Conservation (phyloP, 352 stramenopile species). For the Phytophthora ramorum region DNA sequence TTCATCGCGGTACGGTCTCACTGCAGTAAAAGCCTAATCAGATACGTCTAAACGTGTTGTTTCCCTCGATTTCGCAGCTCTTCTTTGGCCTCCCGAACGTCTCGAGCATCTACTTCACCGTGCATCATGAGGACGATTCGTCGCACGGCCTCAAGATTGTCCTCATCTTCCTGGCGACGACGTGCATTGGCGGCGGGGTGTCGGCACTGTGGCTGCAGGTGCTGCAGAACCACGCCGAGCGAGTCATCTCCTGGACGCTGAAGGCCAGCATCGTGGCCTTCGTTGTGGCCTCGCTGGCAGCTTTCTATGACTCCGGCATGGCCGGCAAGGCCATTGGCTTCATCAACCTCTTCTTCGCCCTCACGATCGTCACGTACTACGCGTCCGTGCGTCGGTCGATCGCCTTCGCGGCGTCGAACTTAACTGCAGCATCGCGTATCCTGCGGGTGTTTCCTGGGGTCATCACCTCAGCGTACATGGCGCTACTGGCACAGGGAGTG, state of each 20-base stretch:
- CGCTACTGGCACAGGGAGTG: slow-evolving; percentile 60
- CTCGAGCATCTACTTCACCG: slow-evolving; percentile 82
- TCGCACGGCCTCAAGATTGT: slow-evolving; percentile 84
- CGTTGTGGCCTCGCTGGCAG: slow-evolving; percentile 51
- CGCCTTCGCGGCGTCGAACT: slow-evolving; percentile 82
- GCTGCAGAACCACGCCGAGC: slow-evolving; percentile 74
- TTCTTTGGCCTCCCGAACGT: slow-evolving; percentile 78
- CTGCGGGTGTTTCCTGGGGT: slow-evolving; percentile 79
- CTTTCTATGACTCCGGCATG: slow-evolving; percentile 76
- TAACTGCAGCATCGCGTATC: slow-evolving; percentile 74
- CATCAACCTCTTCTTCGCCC: slow-evolving; percentile 80
- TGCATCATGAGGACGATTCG: slow-evolving; percentile 56
- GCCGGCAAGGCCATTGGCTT: slow-evolving; percentile 85
- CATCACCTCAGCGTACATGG: slow-evolving; percentile 70
- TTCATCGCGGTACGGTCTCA: slow-evolving; percentile 60
- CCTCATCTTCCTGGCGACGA: slow-evolving; percentile 69
- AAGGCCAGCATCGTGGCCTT: slow-evolving; percentile 67
- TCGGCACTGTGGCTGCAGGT: slow-evolving; percentile 81
- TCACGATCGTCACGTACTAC: slow-evolving; percentile 75
- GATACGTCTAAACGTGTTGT: slow-evolving; percentile 16
- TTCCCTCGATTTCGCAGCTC: slow-evolving; percentile 60
- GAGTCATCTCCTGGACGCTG: slow-evolving; percentile 79
- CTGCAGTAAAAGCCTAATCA: slow-evolving; percentile 17
- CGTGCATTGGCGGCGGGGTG: slow-evolving; percentile 65
- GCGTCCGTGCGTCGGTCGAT: slow-evolving; percentile 66